These are phyloP conservation scores for Grammothele lineata DNA, from an alignment of 768 basidiomycete species.

Conservation along the genomic window DNA sequence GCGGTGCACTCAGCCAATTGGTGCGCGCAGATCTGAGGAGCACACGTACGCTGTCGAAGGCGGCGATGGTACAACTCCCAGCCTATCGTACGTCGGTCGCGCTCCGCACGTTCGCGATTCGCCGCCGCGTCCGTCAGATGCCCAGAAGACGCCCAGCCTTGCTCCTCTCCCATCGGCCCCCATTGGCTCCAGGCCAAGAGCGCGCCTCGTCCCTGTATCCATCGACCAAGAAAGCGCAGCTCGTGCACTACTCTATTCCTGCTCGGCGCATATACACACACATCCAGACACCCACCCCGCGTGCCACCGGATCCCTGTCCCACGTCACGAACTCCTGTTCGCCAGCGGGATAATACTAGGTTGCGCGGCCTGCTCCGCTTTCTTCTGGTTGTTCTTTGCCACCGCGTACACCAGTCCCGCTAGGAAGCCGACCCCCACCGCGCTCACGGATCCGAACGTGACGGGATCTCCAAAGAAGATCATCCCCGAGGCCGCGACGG, in stretches of 20 bases:
- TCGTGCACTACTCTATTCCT: not conserved
- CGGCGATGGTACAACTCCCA: too few species aligned
- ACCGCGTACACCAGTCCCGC: conserved; percentile 90
- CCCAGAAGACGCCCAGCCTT: not conserved
- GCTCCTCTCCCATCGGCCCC: conserved; percentile 2
- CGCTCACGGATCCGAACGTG: conserved; percentile 84
- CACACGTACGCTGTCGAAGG: too few species aligned
- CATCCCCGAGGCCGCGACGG: conserved; percentile 98
- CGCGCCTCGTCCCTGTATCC: not conserved
- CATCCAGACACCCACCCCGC: not conserved
- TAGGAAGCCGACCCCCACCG: conserved; percentile 84
- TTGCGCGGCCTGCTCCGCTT: conserved; percentile 54
- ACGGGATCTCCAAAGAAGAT: conserved; percentile 92
- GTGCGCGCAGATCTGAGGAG: not conserved
- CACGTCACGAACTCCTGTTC: conserved; percentile 42
- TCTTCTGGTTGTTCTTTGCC: conserved; percentile 92
- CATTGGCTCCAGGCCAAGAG: not conserved
- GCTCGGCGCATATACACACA: not conserved
- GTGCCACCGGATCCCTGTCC: too few species aligned
- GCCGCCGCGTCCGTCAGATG: not conserved
- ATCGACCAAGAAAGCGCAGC: conserved; percentile 3
- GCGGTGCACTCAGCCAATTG: not conserved
- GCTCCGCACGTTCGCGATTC: not conserved
- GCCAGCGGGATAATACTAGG: conserved; percentile 56
- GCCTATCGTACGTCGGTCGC: conserved; percentile 4